Evolutionary conservation across 2,329 filamentous ascomycete species (phyloP).

Genomic region (Nothophaeocryptopus gaeumannii): DNA sequence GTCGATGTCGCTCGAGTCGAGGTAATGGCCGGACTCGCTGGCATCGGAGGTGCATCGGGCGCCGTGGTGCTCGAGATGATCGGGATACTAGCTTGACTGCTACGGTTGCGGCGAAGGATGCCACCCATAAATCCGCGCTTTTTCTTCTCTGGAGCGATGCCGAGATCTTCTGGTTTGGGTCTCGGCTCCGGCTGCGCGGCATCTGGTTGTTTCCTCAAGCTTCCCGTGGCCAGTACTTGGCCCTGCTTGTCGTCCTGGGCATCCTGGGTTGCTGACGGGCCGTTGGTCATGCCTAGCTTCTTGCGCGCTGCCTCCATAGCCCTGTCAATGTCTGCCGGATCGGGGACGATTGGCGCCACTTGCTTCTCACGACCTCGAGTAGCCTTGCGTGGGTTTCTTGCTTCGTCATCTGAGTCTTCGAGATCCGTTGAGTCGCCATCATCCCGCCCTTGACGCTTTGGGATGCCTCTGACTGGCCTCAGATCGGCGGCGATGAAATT

Average conservation of each 20-base stretch:
- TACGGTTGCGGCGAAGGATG: slow-evolving; percentile 36
- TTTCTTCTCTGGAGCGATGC: slow-evolving; percentile 20
- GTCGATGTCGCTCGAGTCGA: slow-evolving; percentile 6
- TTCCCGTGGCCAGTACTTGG: slow-evolving; percentile 36
- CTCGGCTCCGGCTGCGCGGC: slow-evolving; percentile 48
- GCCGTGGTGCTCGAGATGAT: slow-evolving; percentile 6
- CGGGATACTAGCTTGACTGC: slow-evolving; percentile 26
- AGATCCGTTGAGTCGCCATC: slow-evolving; percentile 58
- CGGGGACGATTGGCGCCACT: slow-evolving; percentile 32
- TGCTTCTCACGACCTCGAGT: slow-evolving; percentile 46
- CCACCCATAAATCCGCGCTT: slow-evolving; percentile 35
- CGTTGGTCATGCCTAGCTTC: slow-evolving; percentile 30
- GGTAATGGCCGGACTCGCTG: slow-evolving; percentile 4
- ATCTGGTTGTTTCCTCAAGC: slow-evolving; percentile 43
- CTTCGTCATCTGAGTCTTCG: slow-evolving; percentile 44
- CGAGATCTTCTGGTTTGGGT: slow-evolving; percentile 16
- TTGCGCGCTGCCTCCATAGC: slow-evolving; percentile 35
- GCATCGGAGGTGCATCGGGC: slow-evolving; percentile 4
- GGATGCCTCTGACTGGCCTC: slow-evolving; percentile 60
- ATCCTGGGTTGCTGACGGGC: slow-evolving; percentile 8
- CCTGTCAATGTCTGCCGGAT: slow-evolving; percentile 38
- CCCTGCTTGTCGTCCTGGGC: slow-evolving; percentile 31
- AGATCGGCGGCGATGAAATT: slow-evolving; percentile 29
- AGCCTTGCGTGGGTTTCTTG: slow-evolving; percentile 24
- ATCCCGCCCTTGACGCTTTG: slow-evolving; percentile 52